Base-by-base conservation (phyloP, 148 eudicot genomes). In the Simmondsia chinensis region DNA sequence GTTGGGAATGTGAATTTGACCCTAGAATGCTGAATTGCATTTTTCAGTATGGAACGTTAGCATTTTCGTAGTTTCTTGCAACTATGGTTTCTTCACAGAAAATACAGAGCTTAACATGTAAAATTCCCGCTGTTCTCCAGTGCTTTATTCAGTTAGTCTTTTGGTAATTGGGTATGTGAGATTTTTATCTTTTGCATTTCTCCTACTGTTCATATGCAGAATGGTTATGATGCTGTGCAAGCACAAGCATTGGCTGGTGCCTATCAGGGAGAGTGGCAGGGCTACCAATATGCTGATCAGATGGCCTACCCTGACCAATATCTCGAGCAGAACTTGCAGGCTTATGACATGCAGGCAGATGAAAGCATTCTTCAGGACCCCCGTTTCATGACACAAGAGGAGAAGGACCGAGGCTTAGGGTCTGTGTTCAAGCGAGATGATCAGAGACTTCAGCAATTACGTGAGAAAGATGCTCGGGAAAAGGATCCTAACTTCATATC, bases 401-500 rank as follows among this genome's bases (percentile, higher is more conserved):
- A 91, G 75, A 91, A 91, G 66, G 97, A 91, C 50, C 80, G 97
- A 41, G 97, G 97, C 40, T 69, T 91, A 33, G 97, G 97, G 13
- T 91, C 97, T 5, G 97, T 91, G 30, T 91, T 91, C 51, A 91
- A 91, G 75, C 70, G 97, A 24, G 97, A 91, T 63, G 97, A 91
- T 59, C 70, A 67, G 37, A 68, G 97, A 60, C 94, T 91, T 30
- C 97, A 62, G 61, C 97, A 91, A 48, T 64, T 91, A 37, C 69
- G 95, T 50, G 97, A 91, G 68, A 85, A 54, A 66, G 97, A 91
- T 66, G 68, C 97, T 23, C 72, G 97, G 22, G 97, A 91, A 66
- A 91, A 91, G 59, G 97, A 91, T 68, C 97, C 97, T 26, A 91
- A 85, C 59, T 91, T 91, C 67, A 76, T 91, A 65, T 91, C 97